These are phyloP conservation scores for Schizophyllum commune DNA, from an alignment of 1,284 basidiomycete species.

Conservation along the genomic window DNA sequence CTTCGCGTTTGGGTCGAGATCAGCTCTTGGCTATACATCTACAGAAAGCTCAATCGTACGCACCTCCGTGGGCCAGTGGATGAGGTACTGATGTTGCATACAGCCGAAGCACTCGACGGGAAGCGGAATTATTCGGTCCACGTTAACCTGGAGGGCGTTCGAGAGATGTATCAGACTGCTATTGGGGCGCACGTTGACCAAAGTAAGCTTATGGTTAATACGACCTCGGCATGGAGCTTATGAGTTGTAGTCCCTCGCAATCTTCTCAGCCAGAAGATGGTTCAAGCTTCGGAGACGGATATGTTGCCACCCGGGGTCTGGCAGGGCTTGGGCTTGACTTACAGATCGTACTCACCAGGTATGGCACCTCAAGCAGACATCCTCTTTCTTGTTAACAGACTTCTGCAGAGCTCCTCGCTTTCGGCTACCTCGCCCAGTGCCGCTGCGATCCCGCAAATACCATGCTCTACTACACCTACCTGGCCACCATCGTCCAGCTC, in stretches of 20 bases:
- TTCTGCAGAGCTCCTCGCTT: constrained; percentile 54
- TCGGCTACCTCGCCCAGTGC: constrained; percentile 70
- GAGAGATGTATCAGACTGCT: constrained; percentile 61
- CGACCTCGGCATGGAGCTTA: constrained; percentile 6
- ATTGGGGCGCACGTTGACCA: constrained; percentile 72
- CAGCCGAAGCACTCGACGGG: background rate
- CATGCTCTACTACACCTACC: constrained; percentile 49
- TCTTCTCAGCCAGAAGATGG: constrained; percentile 26
- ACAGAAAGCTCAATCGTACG: constrained; percentile 40
- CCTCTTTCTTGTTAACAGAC: constrained; percentile 5
- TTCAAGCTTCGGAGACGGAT: constrained; percentile 10
- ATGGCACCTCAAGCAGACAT: constrained; percentile 10
- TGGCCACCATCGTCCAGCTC: constrained; percentile 41
- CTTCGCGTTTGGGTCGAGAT: constrained; percentile 74
- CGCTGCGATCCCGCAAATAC: constrained; percentile 67
- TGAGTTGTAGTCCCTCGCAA: constrained; percentile 41
- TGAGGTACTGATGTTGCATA: background rate
- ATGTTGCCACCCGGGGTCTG: constrained; percentile 26
- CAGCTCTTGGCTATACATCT: constrained; percentile 57
- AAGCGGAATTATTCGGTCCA: constrained; percentile 16
- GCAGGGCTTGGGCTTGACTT: constrained; percentile 48
- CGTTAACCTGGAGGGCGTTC: constrained; percentile 49
- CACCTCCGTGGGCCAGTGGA: constrained; percentile 1
- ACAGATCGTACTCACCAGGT: constrained; percentile 58
- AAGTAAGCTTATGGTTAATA: constrained; percentile 34